phyloP scores from a whole-genome alignment of 805 yeast species.

The Sporopachydermia lactativora region DNA sequence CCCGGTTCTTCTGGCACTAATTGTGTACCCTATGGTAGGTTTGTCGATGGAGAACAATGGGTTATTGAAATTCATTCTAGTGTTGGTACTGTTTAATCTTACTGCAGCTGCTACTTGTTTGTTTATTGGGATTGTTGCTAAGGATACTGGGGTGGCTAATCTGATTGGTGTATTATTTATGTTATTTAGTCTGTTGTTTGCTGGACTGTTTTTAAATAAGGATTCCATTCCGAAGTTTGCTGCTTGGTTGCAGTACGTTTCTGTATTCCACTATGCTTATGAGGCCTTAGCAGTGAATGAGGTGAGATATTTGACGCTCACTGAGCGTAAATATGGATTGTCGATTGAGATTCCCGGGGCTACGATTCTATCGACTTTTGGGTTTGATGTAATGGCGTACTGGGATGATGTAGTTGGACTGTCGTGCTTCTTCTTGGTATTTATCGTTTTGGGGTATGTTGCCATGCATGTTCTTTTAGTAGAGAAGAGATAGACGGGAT shows the following conservation, averaged over 20 bases:
- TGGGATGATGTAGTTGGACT: slow-evolving; percentile 51
- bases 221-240: slow-evolving; percentile 43
- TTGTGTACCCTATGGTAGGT: slow-evolving; percentile 85
- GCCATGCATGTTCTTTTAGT: slow-evolving; percentile 61
- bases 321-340: slow-evolving; percentile 83
- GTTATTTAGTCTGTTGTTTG: slow-evolving; percentile 77
- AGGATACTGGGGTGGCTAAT: slow-evolving; percentile 87
- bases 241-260: slow-evolving; percentile 66
- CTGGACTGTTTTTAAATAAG: slow-evolving; percentile 86
- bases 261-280: slow-evolving; percentile 91
- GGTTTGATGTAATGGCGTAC: slow-evolving; percentile 73
- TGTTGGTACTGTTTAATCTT: slow-evolving; percentile 71
- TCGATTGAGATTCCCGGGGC: slow-evolving; percentile 97
- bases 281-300: slow-evolving; percentile 89
- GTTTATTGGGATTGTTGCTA: slow-evolving; percentile 74
- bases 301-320: slow-evolving; percentile 70
- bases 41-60: slow-evolving; percentile 65
- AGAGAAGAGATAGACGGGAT: slow-evolving; percentile 44
- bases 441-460: slow-evolving; percentile 56
- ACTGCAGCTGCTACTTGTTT: slow-evolving; percentile 77
- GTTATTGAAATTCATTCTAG: slow-evolving; percentile 51
- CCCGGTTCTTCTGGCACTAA: slow-evolving; percentile 65
- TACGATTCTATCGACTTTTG: slow-evolving; percentile 88
- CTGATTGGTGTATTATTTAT: slow-evolving; percentile 74
- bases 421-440: slow-evolving; percentile 38